Base-by-base conservation (phyloP, 1,139 yeast species). In the Meyerozyma elateridarum region DNA sequence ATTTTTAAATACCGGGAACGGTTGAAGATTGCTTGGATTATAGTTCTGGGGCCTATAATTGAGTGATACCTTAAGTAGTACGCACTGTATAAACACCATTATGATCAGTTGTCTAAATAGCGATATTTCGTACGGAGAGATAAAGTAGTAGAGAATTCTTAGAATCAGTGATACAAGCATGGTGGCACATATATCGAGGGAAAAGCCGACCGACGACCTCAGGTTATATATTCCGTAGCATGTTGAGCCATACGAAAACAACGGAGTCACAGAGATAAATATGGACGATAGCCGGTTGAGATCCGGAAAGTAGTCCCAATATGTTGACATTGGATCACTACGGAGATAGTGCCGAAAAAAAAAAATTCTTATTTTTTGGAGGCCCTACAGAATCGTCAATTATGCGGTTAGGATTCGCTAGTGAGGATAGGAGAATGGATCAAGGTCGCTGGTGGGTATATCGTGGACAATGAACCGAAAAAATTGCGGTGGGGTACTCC, bases 131-230 rank as follows among this genome's bases (percentile, higher is more conserved):
- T 79, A 88, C 0, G 95, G 95, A 28, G 80, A 73, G 32, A 87
- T 79, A 40, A 80, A 57, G 59, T 82, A 88, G 60, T 85, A 88
- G 34, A 78, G 75, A 14, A 88, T 78, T 40, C 94, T 68, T 27
- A 87, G 59, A 4, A 80, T 74, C 30, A 87, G 75, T 1, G 95
- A 83, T 45, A 85, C 68, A 38, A 88, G 56, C 95, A 88, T 87
- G 8, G 95, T 85, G 11, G 89, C 91, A 58, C 96, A 88, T 9
- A 88, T 83, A 54, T 88, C 96, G 15, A 87, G 66, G 6, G 93
- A 80, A 51, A 87, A 87, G 18, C 96, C 96, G 20, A 73, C 67
- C 2, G 91, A 74, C 1, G 88, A 71, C 49, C 76, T 64, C 27
- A 74, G 72, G 31, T 69, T 63, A 45, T 77, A 70, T 11, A 88